These are phyloP conservation scores for Sclerotinia glacialis DNA, from an alignment of 2,329 filamentous ascomycete genomes.

Conservation along the genomic window DNA sequence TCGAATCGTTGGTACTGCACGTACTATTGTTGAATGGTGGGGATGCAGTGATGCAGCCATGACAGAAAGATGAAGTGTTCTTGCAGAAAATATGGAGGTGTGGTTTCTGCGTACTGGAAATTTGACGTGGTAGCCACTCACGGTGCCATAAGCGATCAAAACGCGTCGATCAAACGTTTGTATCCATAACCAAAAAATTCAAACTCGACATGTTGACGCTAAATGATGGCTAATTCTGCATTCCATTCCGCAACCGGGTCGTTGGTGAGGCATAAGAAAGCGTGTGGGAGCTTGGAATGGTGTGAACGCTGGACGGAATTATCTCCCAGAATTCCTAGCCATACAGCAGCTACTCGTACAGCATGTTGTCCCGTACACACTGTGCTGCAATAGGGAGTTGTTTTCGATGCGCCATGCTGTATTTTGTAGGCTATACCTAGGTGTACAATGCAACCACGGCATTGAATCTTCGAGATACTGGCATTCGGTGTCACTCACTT, in stretches of 20 bases:
- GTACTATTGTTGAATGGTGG: neutral
- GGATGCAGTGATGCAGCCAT: constrained; percentile 8
- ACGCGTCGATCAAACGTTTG: neutral
- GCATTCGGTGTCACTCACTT: neutral
- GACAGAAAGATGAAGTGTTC: constrained; percentile 19
- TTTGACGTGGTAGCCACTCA: neutral
- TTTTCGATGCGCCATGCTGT: neutral
- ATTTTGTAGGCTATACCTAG: neutral
- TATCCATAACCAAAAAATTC: neutral
- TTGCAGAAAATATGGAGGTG: constrained; percentile 19
- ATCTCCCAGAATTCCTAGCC: neutral
- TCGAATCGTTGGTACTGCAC: neutral
- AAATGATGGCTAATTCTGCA: neutral
- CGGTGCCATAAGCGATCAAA: neutral
- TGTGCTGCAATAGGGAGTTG: neutral
- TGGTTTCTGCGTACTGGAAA: neutral
- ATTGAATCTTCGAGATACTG: neutral
- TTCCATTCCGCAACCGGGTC: neutral
- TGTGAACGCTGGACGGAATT: neutral
- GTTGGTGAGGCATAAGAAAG: neutral
- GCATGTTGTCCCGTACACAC: neutral
- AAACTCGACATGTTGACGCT: neutral
- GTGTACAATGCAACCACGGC: neutral
- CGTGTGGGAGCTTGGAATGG: neutral
- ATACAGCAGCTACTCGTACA: neutral